A percentile compares a stretch with the other conserved stretches of the same genome.
Conservation (phyloP, 495 filamentous ascomycete species). For the Glarea lozoyensis region DNA sequence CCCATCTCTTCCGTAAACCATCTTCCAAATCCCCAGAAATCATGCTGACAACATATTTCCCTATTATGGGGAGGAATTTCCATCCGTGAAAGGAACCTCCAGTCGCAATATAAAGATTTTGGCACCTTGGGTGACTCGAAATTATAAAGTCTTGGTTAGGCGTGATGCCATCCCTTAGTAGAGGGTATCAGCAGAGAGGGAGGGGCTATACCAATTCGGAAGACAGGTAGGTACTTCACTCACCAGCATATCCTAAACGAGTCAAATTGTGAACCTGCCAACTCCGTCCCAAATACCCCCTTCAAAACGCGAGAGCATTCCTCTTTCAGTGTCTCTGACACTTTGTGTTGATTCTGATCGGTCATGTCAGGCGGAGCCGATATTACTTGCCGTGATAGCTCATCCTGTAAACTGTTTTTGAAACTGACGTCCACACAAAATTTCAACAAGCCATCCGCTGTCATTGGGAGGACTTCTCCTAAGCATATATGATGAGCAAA, state of each 20-base stretch:
- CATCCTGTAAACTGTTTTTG: constrained; percentile 7
- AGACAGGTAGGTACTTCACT: neutral
- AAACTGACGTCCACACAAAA: constrained; percentile 14
- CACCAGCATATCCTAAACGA: constrained; percentile 19
- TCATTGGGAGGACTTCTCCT: constrained; percentile 14
- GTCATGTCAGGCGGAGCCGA: constrained; percentile 8
- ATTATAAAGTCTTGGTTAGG: constrained; percentile 50
- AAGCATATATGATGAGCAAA: neutral
- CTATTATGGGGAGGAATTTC: constrained; percentile 55
- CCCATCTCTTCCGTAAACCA: constrained; percentile 38
- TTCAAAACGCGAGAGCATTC: constrained; percentile 9
- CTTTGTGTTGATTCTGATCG: constrained; percentile 5
- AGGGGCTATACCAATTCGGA: neutral
- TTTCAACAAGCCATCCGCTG: constrained; percentile 10
- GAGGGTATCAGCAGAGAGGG: neutral
- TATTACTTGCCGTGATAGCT: constrained; percentile 8
- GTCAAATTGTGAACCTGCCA: constrained; percentile 4
- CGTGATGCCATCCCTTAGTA: constrained; percentile 20
- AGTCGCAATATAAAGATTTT: constrained; percentile 35
- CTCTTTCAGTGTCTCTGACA: constrained; percentile 7
- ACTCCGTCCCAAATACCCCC: constrained; percentile 11
- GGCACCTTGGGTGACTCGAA: constrained; percentile 39
- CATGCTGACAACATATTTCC: constrained; percentile 49
- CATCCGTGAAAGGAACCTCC: constrained; percentile 43
- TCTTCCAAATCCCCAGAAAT: constrained; percentile 36